phyloP scores from a whole-genome alignment of 768 basidiomycete species.

The Kondoa malvinella region DNA sequence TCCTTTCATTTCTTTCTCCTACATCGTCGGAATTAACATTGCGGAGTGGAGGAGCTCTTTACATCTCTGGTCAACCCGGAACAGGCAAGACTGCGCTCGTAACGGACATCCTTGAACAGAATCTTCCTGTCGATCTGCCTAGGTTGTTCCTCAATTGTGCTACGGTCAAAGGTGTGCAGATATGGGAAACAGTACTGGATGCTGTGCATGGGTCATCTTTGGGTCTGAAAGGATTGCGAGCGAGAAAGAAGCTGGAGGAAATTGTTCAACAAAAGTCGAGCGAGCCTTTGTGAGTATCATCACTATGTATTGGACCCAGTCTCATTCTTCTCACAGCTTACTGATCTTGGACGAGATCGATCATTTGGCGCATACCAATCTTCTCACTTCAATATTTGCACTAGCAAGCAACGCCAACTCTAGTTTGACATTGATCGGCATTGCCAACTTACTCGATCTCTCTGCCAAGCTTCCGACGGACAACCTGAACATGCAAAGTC shows the following conservation, averaged over 20 bases:
- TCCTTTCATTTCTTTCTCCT: conserved; percentile 46
- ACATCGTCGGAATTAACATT: conserved; percentile 17
- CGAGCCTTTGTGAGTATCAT: conserved; percentile 41
- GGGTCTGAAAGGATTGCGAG: conserved; percentile 26
- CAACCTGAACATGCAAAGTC: conserved; percentile 10
- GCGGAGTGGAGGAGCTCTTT: conserved; percentile 35
- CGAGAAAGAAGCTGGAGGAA: conserved; percentile 26
- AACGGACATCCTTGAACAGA: conserved; percentile 42
- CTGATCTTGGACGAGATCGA: conserved; percentile 76
- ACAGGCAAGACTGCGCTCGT: conserved; percentile 81
- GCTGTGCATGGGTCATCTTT: conserved; percentile 35
- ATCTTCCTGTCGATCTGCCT: background rate
- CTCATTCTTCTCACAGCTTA: conserved; percentile 31
- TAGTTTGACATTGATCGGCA: conserved; percentile 55
- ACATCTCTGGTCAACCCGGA: conserved; percentile 83
- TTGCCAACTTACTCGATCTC: conserved; percentile 77
- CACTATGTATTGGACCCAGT: conserved; percentile 5
- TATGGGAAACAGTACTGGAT: conserved; percentile 54
- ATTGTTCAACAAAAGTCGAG: conserved; percentile 24
- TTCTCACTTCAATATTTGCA: conserved; percentile 49
- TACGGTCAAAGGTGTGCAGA: conserved; percentile 39
- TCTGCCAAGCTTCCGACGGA: conserved; percentile 37
- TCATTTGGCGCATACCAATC: conserved; percentile 47
- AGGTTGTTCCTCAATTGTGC: conserved; percentile 50
- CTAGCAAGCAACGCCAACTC: conserved; percentile 44